Evolutionary conservation across 2,329 filamentous ascomycete genomes (phyloP), one percentile per base, ranked within the genome.

Genomic region (Monosporascus cannonballus): DNA sequence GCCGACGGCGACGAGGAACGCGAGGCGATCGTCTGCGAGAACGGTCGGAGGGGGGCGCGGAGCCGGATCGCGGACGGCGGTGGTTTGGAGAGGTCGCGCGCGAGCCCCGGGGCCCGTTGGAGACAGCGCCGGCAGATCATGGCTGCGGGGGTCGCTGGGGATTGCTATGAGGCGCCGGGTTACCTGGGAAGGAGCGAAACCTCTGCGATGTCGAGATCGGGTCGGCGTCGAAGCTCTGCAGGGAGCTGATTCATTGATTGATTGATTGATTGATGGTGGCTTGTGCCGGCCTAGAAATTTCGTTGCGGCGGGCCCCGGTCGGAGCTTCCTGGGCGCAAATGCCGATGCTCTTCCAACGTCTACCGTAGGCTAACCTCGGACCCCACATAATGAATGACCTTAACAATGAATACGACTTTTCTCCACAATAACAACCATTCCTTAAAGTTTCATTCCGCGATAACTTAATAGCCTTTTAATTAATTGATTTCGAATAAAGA

Each of bases 121-220:
- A 84, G 69, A 66, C 81, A 85, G 59, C 70, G 67, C 58, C 69
- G 64, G 64, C 73, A 76, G 57, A 73, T 73, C 71, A 73, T 75
- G 57, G 52, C 53, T 6, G 45, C 27, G 27, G 27, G 44, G 41
- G 30, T 51, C 27, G 42, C 27, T 53, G 49, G 17, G 11, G 24
- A 15, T 25, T 14, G 3, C 4, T 46, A 22, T 17, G 14, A 15
- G n/a, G 14, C 20, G n/a, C 22, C 20, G 8, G 8, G 4, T 44
- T 44, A 15, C 22, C 18, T 37, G 41, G 41, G 20, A 50, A 42
- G 17, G 39, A 38, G 30, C 47, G 6, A 3, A 8, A 8, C 9
- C 42, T 42, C 39, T 52, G 18, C 38, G 22, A 48, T 48, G 37
- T 27, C 38, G 22, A 49, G 25, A 15, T 42, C n/a, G 27, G 34